Evolutionary conservation across 2,329 filamentous ascomycete genomes (phyloP).

Genomic region (Eurotiales sp.): DNA sequence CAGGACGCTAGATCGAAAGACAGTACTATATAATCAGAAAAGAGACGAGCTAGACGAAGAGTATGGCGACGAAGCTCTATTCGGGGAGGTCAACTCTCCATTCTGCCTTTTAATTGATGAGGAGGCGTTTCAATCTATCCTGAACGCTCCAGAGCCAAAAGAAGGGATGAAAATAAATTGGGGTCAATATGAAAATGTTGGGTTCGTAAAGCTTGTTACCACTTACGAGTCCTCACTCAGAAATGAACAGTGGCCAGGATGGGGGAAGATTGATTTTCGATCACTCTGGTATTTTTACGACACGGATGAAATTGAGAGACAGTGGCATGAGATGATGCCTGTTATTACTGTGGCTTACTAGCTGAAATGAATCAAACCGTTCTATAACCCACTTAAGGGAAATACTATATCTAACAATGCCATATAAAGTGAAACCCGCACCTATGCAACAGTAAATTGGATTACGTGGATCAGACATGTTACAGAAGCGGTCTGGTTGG

Average conservation of each 20-base stretch:
- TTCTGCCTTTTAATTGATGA: conserved; percentile 3
- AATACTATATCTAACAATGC: no score
- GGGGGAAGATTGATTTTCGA: conserved; percentile 3
- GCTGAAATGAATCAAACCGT: no score
- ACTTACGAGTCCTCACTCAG: neutral
- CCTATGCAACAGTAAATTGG: no score
- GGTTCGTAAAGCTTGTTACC: neutral
- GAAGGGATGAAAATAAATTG: neutral
- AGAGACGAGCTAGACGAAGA: neutral
- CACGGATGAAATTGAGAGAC: neutral
- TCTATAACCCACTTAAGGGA: no score
- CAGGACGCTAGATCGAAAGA: neutral
- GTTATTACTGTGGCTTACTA: no score
- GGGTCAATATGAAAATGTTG: neutral
- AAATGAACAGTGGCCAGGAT: conserved; percentile 3
- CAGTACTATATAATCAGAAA: neutral
- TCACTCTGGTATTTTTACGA: neutral
- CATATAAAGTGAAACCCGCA: no score
- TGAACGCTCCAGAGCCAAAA: neutral
- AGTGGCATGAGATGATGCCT: no score
- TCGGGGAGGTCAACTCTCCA: neutral
- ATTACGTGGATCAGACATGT: no score
- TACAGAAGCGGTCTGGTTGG: no score
- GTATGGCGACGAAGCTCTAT: neutral
- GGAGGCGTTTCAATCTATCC: neutral